Base-by-base conservation (phyloP, 2,329 filamentous ascomycete species). In the Fusarium oligoseptatum region DNA sequence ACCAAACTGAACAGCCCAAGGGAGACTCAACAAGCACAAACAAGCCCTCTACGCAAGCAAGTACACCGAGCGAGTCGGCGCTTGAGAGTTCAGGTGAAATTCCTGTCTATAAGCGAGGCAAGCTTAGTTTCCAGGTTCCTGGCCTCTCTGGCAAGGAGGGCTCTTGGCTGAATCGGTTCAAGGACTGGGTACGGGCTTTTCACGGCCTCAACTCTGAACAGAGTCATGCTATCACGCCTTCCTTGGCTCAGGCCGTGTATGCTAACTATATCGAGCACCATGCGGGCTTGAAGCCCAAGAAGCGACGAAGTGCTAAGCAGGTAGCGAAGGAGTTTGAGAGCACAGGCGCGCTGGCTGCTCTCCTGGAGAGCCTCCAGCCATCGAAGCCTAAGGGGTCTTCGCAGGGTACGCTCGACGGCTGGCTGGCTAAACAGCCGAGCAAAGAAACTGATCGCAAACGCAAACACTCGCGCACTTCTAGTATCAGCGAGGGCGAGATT, bases 101-200 rank as follows among this genome's bases (percentile, higher is more conserved):
- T 22, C 75, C 72, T 3, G 50, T 73, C 3, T 83, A 75, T 63
- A 66, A 63, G 14, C 52, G 68, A n/a, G 72, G 71, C 37, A 68
- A 72, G 12, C 20, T 70, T 36, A 68, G 67, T 32, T 79, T 82
- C 56, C 75, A 73, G 41, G 69, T 83, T 10, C 82, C 82, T 7
- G 72, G 67, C 9, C 74, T 82, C 41, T 41, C 77, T 6, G 62
- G 76, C 10, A 79, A 76, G 27, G 74, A 79, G 15, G 80, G 80
- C 11, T 80, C 81, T 5, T 84, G 83, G 83, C 68, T 73, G n/a
- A 72, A 73, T n/a, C 75, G 82, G 58, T 80, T 84, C 64, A 77
- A 80, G 58, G 80, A 81, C 60, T 84, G 83, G 83, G 73, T 78
- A 32, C 76, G 77, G 15, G 75, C 77, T 6, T 82, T 85, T 41